A percentile compares a stretch with the other conserved stretches of the same genome.
These are phyloP conservation scores for Hemisphaericaspora xylofermentans DNA, from an alignment of 1,139 yeast genomes.

Conservation along the genomic window DNA sequence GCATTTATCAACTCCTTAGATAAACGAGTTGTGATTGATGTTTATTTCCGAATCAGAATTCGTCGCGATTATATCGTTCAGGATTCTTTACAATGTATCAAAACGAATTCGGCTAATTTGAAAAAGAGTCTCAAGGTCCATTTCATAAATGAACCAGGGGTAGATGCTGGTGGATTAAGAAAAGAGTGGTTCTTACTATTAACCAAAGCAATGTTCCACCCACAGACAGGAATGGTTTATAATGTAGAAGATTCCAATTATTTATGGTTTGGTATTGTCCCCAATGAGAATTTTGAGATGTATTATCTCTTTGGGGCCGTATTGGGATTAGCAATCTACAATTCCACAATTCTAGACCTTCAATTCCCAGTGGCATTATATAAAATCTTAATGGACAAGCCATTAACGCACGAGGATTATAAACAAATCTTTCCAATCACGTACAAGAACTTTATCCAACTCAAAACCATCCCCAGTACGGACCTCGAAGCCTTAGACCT, in stretches of 20 bases:
- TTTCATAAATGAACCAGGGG: conserved; percentile 84
- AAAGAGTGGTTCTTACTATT: conserved; percentile 90
- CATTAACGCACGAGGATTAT: conserved; percentile 62
- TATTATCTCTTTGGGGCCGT: conserved; percentile 82
- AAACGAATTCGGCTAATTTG: conserved; percentile 57
- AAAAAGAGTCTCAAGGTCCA: conserved; percentile 76
- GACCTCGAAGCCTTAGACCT: conserved; percentile 33
- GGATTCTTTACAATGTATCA: conserved; percentile 74
- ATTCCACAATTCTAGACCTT: conserved; percentile 81
- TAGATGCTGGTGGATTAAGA: conserved; percentile 91
- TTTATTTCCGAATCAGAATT: conserved; percentile 65
- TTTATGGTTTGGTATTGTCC: conserved; percentile 69
- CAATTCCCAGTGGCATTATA: conserved; percentile 75
- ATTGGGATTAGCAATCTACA: conserved; percentile 85
- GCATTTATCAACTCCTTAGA: conserved; percentile 79
- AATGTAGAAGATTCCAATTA: conserved; percentile 67
- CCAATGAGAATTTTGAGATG: conserved; percentile 48
- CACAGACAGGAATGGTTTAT: conserved; percentile 59
- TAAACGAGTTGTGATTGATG: conserved; percentile 58
- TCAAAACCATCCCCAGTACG: conserved; percentile 43
- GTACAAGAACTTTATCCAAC: conserved; percentile 53
- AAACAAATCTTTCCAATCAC: conserved; percentile 65
- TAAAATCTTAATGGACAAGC: conserved; percentile 64
- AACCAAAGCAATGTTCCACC: conserved; percentile 66
- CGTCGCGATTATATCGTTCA: conserved; percentile 65